A percentile compares a stretch with the other conserved stretches of the same genome.
phyloP scores from a whole-genome alignment of 352 stramenopile genomes.

The Phytophthora quininea region DNA sequence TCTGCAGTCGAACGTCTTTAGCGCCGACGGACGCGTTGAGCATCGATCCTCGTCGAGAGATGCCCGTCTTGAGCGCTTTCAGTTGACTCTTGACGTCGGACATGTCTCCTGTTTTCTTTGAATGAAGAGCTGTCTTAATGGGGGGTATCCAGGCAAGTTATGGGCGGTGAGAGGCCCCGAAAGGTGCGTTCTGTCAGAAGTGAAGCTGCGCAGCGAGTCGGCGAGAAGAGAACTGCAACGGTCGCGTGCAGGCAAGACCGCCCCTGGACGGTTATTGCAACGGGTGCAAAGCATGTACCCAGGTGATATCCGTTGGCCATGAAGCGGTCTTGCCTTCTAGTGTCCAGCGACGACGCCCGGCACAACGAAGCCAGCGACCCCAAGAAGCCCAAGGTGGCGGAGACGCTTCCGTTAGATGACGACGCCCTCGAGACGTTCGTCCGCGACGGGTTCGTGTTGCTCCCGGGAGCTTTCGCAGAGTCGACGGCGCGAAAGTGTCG shows the following conservation, averaged over 20 bases:
- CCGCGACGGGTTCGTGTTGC: slow-evolving; percentile 72
- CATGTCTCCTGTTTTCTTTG: slow-evolving; percentile 21
- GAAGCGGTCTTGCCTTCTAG: background rate
- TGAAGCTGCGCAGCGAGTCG: slow-evolving; percentile 3
- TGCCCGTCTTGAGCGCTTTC: slow-evolving; percentile 64
- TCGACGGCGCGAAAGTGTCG: slow-evolving; percentile 51
- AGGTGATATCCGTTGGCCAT: background rate
- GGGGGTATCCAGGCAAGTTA: slow-evolving; percentile 6
- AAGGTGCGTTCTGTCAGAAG: slow-evolving; percentile 2
- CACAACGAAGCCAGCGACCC: background rate
- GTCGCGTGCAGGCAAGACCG: background rate
- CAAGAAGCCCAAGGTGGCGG: slow-evolving; percentile 30
- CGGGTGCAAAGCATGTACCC: background rate
- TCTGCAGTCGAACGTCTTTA: slow-evolving; percentile 64
- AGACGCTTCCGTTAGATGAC: slow-evolving; percentile 27
- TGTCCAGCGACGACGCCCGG: background rate
- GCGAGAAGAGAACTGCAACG: slow-evolving; percentile 21
- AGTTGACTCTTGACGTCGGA: slow-evolving; percentile 41
- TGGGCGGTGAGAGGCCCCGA: slow-evolving; percentile 14
- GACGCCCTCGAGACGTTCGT: slow-evolving; percentile 58
- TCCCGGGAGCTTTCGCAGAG: slow-evolving; percentile 54
- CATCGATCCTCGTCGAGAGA: slow-evolving; percentile 68
- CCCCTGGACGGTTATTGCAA: background rate
- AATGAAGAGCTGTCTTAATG: slow-evolving; percentile 10
- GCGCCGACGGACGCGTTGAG: slow-evolving; percentile 70